phyloP scores from a whole-genome alignment of 177 flowering plant species.

The Tripterygium wilfordii region DNA sequence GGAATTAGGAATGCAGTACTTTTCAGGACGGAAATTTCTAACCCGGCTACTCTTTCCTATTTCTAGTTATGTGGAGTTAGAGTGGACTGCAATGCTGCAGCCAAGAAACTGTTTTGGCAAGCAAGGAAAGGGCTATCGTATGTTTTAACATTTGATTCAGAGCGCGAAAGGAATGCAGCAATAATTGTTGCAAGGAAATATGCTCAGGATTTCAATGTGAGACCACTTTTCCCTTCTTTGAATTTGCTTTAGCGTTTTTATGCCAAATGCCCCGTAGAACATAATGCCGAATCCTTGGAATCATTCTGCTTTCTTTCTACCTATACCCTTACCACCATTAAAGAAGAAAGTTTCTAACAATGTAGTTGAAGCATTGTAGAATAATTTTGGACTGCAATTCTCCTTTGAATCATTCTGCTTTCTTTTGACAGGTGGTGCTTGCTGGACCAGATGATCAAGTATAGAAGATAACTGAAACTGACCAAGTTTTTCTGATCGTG shows the following conservation, averaged over 20 bases:
- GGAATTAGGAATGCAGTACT: not conserved
- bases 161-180: slow-evolving; percentile 61
- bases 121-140: slow-evolving; percentile 46
- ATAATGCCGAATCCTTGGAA: no score
- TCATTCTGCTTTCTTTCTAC: not conserved
- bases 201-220: slow-evolving; percentile 60
- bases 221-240: slow-evolving; percentile 7
- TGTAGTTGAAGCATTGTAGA: no score
- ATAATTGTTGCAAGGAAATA: slow-evolving; percentile 60
- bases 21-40: not conserved
- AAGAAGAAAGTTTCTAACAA: no score
- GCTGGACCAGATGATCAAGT: slow-evolving; percentile 53
- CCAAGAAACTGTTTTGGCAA: slow-evolving; percentile 60
- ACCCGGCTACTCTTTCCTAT: not conserved
- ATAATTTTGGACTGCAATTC: no score
- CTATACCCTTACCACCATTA: not conserved
- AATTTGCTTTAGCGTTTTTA: no score
- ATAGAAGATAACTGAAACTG: slow-evolving; percentile 17
- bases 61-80: slow-evolving; percentile 57
- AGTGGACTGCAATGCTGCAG: slow-evolving; percentile 46
- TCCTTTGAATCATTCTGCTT: not conserved
- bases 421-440: slow-evolving; percentile 36
- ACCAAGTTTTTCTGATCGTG: slow-evolving; percentile 5
- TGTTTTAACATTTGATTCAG: slow-evolving; percentile 57
- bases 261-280: no score